Percentiles rank a stretch among this genome's conserved stretches.
phyloP scores from a whole-genome alignment of 805 yeast genomes.

The Kluyveromyces nonfermentans region DNA sequence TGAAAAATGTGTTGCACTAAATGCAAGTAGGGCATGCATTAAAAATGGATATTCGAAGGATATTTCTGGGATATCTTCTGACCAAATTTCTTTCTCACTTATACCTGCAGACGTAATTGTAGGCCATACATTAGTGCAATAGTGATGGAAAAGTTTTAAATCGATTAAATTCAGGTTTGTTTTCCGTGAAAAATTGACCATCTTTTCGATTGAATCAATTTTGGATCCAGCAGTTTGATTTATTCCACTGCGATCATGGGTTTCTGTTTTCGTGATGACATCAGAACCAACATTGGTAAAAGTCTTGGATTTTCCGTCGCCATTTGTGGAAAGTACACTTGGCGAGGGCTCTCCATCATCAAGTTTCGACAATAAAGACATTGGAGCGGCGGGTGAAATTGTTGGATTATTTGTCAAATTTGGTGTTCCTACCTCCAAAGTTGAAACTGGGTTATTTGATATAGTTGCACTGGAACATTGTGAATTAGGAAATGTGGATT shows the following conservation, averaged over 20 bases:
- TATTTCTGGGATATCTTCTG: slow-evolving; percentile 73
- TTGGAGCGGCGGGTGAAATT: slow-evolving; percentile 19
- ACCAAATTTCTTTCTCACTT: slow-evolving; percentile 74
- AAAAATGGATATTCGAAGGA: slow-evolving; percentile 84
- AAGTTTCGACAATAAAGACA: slow-evolving; percentile 16
- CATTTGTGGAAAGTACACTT: slow-evolving; percentile 2
- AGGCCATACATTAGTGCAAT: slow-evolving; percentile 72
- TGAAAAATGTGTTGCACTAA: slow-evolving; percentile 85
- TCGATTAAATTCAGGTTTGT: slow-evolving; percentile 59
- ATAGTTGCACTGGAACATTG: neutral
- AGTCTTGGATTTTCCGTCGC: slow-evolving; percentile 11
- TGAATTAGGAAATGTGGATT: neutral
- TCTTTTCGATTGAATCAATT: slow-evolving; percentile 13
- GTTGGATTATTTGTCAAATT: slow-evolving; percentile 18
- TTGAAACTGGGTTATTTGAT: neutral
- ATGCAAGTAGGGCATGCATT: slow-evolving; percentile 86
- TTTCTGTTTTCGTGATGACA: slow-evolving; percentile 10
- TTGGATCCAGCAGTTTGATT: slow-evolving; percentile 8
- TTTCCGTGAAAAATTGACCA: slow-evolving; percentile 20
- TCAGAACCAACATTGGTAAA: slow-evolving; percentile 8
- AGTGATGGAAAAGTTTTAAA: slow-evolving; percentile 76
- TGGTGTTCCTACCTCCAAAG: slow-evolving; percentile 11
- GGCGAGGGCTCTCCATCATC: neutral
- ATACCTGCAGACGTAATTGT: slow-evolving; percentile 89
- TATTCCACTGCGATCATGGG: slow-evolving; percentile 10